phyloP scores from a whole-genome alignment of 768 basidiomycete species.

The Ephemerocybe angulata region DNA sequence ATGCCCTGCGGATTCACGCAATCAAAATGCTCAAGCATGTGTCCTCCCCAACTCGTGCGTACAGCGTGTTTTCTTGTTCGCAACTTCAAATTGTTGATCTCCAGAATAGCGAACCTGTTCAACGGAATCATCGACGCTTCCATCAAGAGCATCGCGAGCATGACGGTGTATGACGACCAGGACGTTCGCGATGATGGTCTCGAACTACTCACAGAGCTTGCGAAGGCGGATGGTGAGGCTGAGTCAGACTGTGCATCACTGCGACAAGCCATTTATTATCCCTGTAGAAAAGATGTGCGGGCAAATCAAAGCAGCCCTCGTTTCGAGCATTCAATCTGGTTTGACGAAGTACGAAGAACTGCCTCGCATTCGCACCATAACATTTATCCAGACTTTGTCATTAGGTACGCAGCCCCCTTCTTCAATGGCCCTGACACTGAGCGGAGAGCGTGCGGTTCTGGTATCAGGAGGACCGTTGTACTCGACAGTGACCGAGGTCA shows the following conservation, averaged over 20 bases:
- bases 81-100: no score
- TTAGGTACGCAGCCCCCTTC: no score
- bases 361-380: neutral
- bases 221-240: neutral
- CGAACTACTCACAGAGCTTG: neutral
- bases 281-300: neutral
- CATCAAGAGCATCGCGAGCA: neutral
- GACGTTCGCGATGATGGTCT: neutral
- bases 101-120: neutral
- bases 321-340: neutral
- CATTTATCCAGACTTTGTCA: neutral
- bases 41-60: neutral
- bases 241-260: neutral
- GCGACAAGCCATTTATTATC: no score
- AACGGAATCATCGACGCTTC: neutral
- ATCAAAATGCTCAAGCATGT: conserved; percentile 2
- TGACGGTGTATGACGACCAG: neutral
- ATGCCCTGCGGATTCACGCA: neutral
- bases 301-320: neutral
- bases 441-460: no score
- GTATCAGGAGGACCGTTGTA: neutral
- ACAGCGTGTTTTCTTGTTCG: neutral
- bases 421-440: no score
- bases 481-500: neutral
- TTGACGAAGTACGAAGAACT: neutral